Evolutionary conservation across 169 alveolate species (phyloP), one percentile per base, ranked within the genome.

Genomic region (Eimeria praecox): DNA sequence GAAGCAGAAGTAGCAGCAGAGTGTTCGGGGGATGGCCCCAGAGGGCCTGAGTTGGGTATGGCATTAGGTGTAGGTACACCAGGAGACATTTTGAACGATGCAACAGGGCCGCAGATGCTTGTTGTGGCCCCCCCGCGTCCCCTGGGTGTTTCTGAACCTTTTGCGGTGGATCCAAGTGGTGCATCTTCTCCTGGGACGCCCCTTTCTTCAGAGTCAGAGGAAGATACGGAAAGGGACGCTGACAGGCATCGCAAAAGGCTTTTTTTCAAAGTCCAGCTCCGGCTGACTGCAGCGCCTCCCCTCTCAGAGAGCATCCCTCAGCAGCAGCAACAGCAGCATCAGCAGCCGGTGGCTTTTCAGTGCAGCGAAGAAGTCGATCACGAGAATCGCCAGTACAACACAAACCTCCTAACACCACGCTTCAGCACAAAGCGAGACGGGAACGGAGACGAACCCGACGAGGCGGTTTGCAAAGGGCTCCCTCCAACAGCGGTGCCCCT

Each of bases 281-380:
- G 27, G 46, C 59, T 86, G 42, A 66, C 38, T 59, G 93, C 93
- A 8, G 54, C 62, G 46, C 93, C 82, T 52, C 88, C 56, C 10
- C 88, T 77, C 64, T 2, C n/a, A 2, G 42, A 22, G 44, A 64
- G 52, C 35, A 4, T 40, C 83, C 88, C 49, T 27, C 88, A 42
- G 88, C 33, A 77, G 86, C 59, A 20, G 62, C 86, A 75, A 59
- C 44, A 69, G 82, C 82, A 71, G 33, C 82, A 40, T n/a, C 82
- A 38, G 80, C 80, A 69, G 80, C 44, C 30, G 52, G 3, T 71
- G 5, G 42, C 33, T 38, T 10, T 38, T 3, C 38, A 38, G 54
- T 71, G 54, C 82, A 71, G 12, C 20, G 82, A 71, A 14, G 82
- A 71, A 71, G 52, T 18, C 0, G 33, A 71, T n/a, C 44, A 71